Percentiles rank a stretch among this genome's conserved stretches.
Evolutionary conservation across 106 monocot genomes (phyloP).

Genomic region (Hemerocallis citrina): DNA sequence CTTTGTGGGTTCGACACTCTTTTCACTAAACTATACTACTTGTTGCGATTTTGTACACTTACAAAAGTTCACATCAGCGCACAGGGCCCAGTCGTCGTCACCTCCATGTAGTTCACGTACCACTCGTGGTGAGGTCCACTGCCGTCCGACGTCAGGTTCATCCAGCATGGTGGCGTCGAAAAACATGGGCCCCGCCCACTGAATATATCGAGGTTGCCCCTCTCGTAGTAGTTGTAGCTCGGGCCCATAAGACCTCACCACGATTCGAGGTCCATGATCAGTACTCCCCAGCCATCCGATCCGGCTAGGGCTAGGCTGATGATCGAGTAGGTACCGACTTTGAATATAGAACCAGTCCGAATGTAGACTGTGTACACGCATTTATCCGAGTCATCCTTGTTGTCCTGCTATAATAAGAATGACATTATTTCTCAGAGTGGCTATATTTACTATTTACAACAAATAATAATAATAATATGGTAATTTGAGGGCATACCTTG

Average conservation of each 20-base stretch:
- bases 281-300: constrained; percentile 33
- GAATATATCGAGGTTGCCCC: constrained; percentile 82
- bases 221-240: constrained; percentile 79
- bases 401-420: not conserved
- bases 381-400: constrained; percentile 12
- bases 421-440: not conserved
- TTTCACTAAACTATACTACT: too few relatives aligned
- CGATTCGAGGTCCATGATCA: constrained; percentile 43
- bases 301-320: constrained; percentile 47
- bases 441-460: not conserved
- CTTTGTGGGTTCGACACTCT: too few relatives aligned
- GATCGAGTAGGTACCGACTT: constrained; percentile 66
- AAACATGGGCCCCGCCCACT: constrained; percentile 74
- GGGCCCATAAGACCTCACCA: constrained; percentile 78
- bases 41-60: too few relatives aligned
- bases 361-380: constrained; percentile 91
- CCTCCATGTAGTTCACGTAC: constrained; percentile 94
- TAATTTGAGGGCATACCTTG: not conserved
- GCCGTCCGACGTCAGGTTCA: constrained; percentile 78
- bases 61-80: too few relatives aligned
- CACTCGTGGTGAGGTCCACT: constrained; percentile 66
- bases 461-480: not conserved
- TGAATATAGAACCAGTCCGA: constrained; percentile 57
- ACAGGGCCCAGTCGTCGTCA: constrained; percentile 59
- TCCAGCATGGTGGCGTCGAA: constrained; percentile 36